Evolutionary conservation across 2,329 filamentous ascomycete species (phyloP).

Genomic region (Aspergillus jensenii): DNA sequence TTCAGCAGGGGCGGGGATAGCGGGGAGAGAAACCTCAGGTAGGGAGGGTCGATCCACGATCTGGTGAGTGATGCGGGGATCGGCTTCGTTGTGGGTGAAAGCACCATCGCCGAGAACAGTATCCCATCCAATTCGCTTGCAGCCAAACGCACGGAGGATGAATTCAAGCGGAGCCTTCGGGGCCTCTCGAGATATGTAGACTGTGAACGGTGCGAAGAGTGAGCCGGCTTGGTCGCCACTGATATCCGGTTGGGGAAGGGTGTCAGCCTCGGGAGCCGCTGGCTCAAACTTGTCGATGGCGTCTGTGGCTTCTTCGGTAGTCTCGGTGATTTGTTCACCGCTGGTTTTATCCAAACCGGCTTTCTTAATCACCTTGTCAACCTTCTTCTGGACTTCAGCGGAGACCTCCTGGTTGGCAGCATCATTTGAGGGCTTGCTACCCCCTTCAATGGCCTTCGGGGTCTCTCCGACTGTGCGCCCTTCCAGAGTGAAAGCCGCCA

Average conservation of each 20-base stretch:
- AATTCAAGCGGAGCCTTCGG: slow-evolving; percentile 90
- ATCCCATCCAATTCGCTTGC: slow-evolving; percentile 95
- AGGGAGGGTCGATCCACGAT: slow-evolving; percentile 87
- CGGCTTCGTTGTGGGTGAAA: slow-evolving; percentile 84
- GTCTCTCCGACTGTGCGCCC: slow-evolving; percentile 59
- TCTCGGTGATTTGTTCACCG: slow-evolving; percentile 45
- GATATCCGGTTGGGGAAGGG: slow-evolving; percentile 74
- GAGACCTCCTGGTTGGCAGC: slow-evolving; percentile 59
- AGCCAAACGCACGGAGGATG: slow-evolving; percentile 88
- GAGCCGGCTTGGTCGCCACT: slow-evolving; percentile 66
- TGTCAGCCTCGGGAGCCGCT: slow-evolving; percentile 78
- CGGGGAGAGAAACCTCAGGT: slow-evolving; percentile 53
- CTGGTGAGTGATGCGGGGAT: slow-evolving; percentile 91
- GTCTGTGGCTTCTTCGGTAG: slow-evolving; percentile 54
- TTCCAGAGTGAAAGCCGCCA: slow-evolving; percentile 88
- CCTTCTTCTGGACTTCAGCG: slow-evolving; percentile 67
- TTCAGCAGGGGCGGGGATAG: slow-evolving; percentile 44
- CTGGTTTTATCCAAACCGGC: slow-evolving; percentile 41
- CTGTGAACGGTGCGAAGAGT: slow-evolving; percentile 85
- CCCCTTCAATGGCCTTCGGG: slow-evolving; percentile 54
- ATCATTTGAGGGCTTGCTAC: slow-evolving; percentile 54
- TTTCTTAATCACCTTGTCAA: slow-evolving; percentile 55
- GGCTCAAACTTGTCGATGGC: slow-evolving; percentile 91
- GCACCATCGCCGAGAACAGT: slow-evolving; percentile 84
- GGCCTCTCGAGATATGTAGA: slow-evolving; percentile 92